Evolutionary conservation across 768 basidiomycete species (phyloP).

Genomic region (Gloeostereum incarnatum): DNA sequence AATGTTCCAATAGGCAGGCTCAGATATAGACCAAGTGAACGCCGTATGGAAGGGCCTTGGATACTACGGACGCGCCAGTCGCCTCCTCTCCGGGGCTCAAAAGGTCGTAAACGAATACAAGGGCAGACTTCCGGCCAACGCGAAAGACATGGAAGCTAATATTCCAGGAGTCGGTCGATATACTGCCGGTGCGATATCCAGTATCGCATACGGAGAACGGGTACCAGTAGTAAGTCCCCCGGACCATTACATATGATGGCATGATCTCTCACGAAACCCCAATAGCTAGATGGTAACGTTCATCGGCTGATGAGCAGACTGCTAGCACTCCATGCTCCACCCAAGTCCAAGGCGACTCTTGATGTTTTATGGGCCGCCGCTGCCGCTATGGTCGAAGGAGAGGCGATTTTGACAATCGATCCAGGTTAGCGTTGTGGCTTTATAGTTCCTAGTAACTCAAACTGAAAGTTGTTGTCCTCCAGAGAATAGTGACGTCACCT

Average conservation of each 20-base stretch:
- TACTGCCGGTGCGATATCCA: constrained; percentile 77
- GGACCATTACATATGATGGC: constrained; percentile 1
- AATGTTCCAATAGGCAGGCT: constrained; percentile 40
- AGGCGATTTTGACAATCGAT: neutral
- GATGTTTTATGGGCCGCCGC: constrained; percentile 83
- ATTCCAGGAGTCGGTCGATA: constrained; percentile 88
- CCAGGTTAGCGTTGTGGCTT: neutral
- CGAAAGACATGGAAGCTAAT: constrained; percentile 69
- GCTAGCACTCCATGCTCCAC: constrained; percentile 72
- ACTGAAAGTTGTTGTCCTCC: neutral
- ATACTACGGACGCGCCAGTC: constrained; percentile 81
- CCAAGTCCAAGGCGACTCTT: constrained; percentile 70
- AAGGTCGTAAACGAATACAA: constrained; percentile 57
- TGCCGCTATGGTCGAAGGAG: constrained; percentile 50
- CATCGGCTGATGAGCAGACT: constrained; percentile 78
- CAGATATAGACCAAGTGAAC: constrained; percentile 81
- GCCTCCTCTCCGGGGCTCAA: constrained; percentile 77
- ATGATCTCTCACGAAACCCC: constrained; percentile 2
- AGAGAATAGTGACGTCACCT: neutral
- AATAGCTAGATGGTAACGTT: constrained; percentile 84
- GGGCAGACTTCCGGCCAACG: constrained; percentile 73
- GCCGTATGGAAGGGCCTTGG: constrained; percentile 87
- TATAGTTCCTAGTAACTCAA: neutral
- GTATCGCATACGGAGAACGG: constrained; percentile 81
- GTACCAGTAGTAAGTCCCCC: constrained; percentile 67